A percentile compares a stretch with the other conserved stretches of the same genome.
These are phyloP conservation scores for Tulasnella sp. DNA, from an alignment of 768 basidiomycete species.

Conservation along the genomic window DNA sequence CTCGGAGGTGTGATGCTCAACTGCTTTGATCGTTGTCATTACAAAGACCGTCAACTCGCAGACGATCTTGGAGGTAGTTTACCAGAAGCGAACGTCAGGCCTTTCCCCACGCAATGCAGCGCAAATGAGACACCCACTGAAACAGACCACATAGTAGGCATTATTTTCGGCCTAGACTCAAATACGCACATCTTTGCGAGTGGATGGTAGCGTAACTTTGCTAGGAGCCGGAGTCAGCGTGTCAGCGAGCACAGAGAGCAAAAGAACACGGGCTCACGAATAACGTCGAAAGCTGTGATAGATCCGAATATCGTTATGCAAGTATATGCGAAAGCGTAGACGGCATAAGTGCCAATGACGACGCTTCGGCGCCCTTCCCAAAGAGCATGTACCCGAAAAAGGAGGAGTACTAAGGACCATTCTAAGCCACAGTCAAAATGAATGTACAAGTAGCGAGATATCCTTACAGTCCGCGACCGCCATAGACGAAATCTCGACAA, in stretches of 20 bases:
- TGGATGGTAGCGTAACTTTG: background rate
- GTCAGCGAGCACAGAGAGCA: background rate
- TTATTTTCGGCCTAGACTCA: background rate
- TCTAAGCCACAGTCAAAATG: no score
- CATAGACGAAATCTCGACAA: background rate
- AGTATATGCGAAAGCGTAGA: background rate
- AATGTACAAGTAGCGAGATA: background rate
- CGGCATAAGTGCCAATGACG: background rate
- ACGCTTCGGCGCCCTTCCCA: background rate
- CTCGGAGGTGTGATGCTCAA: background rate
- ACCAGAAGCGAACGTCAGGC: background rate
- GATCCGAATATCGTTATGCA: background rate
- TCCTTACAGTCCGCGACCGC: background rate
- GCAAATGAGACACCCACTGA: background rate
- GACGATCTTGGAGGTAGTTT: background rate
- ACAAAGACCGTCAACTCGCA: background rate
- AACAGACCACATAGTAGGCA: background rate
- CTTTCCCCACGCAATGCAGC: no score
- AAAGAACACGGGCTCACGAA: background rate
- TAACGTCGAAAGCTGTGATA: background rate
- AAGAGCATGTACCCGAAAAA: background rate
- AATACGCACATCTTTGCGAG: background rate
- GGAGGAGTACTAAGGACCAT: background rate
- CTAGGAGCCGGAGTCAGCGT: background rate
- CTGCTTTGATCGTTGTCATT: background rate